Evolutionary conservation across 2,329 filamentous ascomycete species (phyloP).

Genomic region (Colletotrichum sp.): DNA sequence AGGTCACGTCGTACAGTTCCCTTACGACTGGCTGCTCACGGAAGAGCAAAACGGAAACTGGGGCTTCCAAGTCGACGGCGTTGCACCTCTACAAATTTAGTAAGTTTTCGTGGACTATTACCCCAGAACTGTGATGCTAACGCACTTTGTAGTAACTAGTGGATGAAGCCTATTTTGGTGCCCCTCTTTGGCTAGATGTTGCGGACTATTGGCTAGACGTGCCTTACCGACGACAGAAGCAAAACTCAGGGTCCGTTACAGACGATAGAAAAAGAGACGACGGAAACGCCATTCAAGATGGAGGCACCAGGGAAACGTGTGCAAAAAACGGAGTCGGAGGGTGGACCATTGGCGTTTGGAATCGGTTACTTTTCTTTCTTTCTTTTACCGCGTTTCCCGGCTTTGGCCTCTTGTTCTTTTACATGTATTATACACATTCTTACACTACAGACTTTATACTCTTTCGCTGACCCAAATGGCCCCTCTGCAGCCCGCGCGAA

Average conservation of each 20-base stretch:
- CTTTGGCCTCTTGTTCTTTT: constrained; percentile 3
- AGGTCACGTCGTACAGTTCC: constrained; percentile 88
- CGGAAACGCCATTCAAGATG: neutral
- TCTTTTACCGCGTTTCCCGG: constrained; percentile 5
- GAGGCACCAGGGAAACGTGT: neutral
- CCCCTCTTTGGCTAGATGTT: neutral
- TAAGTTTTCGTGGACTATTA: constrained; percentile 52
- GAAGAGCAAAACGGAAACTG: constrained; percentile 95
- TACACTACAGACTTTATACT: constrained; percentile 46
- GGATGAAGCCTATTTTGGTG: neutral
- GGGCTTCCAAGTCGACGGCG: constrained; percentile 95
- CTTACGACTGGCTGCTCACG: constrained; percentile 92
- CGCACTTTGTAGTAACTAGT: constrained; percentile 35
- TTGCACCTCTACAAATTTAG: constrained; percentile 98
- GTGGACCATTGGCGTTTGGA: neutral
- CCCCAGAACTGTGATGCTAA: constrained; percentile 27
- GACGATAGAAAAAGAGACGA: neutral
- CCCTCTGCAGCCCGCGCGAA: constrained; percentile 86
- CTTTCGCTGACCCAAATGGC: constrained; percentile 92
- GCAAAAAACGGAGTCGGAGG: neutral
- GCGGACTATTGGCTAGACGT: neutral
- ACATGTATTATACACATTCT: constrained; percentile 23
- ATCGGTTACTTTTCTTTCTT: neutral
- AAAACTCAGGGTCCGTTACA: neutral
- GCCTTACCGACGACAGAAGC: neutral